These are phyloP conservation scores for Camelina laxa DNA, from an alignment of 345 rosid species.

Conservation along the genomic window DNA sequence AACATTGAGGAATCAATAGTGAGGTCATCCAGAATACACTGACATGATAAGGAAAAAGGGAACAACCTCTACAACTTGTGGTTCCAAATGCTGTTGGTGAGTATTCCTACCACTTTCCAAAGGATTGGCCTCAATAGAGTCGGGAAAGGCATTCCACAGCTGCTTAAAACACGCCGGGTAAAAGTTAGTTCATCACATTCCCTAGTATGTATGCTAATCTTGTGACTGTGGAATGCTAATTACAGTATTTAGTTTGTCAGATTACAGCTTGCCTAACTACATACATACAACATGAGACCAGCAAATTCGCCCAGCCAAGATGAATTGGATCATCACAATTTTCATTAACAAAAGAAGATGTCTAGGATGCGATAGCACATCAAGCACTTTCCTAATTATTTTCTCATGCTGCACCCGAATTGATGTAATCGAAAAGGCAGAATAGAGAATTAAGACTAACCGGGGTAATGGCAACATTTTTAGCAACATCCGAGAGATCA, in stretches of 20 bases:
- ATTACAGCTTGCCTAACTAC: constrained; percentile 9
- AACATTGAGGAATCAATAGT: constrained; percentile 35
- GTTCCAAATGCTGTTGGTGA: constrained; percentile 47
- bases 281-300: constrained; percentile 26
- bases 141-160: constrained; percentile 84
- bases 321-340: constrained; percentile 18
- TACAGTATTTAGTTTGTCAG: constrained; percentile 25
- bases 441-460: constrained; percentile 48
- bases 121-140: constrained; percentile 49
- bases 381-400: constrained; percentile 3
- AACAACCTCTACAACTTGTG: constrained; percentile 54
- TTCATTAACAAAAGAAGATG: constrained; percentile 15
- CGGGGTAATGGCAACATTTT: constrained; percentile 46
- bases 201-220: constrained; percentile 13
- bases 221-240: constrained; percentile 18
- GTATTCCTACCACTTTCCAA: constrained; percentile 43
- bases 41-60: constrained; percentile 27
- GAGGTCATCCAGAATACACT: constrained; percentile 19
- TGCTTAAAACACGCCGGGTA: constrained; percentile 45
- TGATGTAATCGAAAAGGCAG: constrained; percentile 15
- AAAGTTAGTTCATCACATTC: constrained; percentile 15
- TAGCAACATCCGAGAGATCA: constrained; percentile 45
- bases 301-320: constrained; percentile 14
- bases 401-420: constrained; percentile 8
- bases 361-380: constrained; percentile 17